Evolutionary conservation across 495 filamentous ascomycete species (phyloP).

Genomic region (Neurospora africana): DNA sequence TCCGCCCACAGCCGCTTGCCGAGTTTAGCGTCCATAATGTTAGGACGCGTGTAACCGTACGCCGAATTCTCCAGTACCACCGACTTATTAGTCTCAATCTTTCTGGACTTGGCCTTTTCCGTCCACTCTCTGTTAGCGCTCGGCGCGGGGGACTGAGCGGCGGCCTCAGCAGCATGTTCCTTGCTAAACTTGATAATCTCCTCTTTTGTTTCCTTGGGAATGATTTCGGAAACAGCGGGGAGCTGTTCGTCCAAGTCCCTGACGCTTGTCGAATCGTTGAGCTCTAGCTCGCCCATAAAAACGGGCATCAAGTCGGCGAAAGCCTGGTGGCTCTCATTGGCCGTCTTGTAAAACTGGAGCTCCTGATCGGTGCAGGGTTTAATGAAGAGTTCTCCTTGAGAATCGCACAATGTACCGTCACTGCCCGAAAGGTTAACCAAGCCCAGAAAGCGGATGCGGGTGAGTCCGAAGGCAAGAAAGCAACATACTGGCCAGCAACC

Average conservation of each 20-base stretch:
- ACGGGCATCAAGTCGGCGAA: slow-evolving; percentile 74
- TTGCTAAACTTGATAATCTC: slow-evolving; percentile 24
- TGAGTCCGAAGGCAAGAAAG: slow-evolving; percentile 1
- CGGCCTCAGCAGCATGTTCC: slow-evolving; percentile 17
- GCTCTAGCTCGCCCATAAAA: slow-evolving; percentile 66
- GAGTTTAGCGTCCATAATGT: slow-evolving; percentile 92
- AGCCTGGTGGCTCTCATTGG: slow-evolving; percentile 47
- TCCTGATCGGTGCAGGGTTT: slow-evolving; percentile 88
- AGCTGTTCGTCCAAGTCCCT: slow-evolving; percentile 42
- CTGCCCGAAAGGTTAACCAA: slow-evolving; percentile 33
- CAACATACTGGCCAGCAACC: slow-evolving; percentile 88
- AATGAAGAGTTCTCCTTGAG: slow-evolving; percentile 75
- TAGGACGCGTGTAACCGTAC: slow-evolving; percentile 69
- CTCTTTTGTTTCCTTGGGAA: slow-evolving; percentile 32
- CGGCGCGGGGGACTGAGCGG: slow-evolving; percentile 17
- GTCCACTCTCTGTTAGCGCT: slow-evolving; percentile 3
- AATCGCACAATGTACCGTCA: slow-evolving; percentile 82
- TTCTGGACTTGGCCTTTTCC: slow-evolving; percentile 27
- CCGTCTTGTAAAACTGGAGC: slow-evolving; percentile 85
- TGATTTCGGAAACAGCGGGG: slow-evolving; percentile 30
- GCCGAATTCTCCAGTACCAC: slow-evolving; percentile 85
- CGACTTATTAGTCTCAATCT: slow-evolving; percentile 61
- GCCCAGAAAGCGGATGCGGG: neutral
- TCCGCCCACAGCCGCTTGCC: slow-evolving; percentile 80
- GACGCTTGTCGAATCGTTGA: slow-evolving; percentile 36